Conservation (phyloP, 768 basidiomycete genomes). For the Cyathus striatus region DNA sequence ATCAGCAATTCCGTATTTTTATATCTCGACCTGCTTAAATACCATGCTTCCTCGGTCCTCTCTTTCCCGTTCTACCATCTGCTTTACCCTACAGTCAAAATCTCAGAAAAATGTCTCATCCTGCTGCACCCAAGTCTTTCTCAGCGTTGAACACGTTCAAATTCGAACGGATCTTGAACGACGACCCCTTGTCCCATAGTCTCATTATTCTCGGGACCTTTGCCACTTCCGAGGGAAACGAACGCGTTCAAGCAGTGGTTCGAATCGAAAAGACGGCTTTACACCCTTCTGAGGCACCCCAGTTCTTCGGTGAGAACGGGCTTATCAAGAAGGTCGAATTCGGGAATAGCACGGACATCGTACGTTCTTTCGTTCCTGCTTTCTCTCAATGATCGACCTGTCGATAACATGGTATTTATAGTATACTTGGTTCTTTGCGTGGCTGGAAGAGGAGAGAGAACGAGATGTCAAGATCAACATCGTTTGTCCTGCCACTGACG, state of each 20-base stretch:
- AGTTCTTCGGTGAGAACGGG: constrained; percentile 29
- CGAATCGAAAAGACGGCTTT: constrained; percentile 75
- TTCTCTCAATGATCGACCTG: constrained; percentile 1
- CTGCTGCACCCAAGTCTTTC: constrained; percentile 24
- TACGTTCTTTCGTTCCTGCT: constrained; percentile 20
- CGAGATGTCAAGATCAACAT: constrained; percentile 79
- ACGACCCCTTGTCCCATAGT: constrained; percentile 59
- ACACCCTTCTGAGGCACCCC: constrained; percentile 29
- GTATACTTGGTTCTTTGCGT: constrained; percentile 82
- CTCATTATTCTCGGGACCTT: constrained; percentile 68
- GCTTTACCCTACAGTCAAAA: too few relatives aligned
- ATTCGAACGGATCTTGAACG: constrained; percentile 52
- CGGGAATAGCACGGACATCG: constrained; percentile 66
- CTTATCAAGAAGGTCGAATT: constrained; percentile 37
- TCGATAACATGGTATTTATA: constrained; percentile 19
- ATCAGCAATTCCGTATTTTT: too few relatives aligned
- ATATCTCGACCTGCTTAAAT: too few relatives aligned
- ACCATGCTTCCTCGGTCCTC: too few relatives aligned
- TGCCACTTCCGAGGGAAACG: constrained; percentile 18
- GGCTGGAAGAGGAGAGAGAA: constrained; percentile 43
- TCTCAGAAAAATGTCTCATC: constrained; percentile 29
- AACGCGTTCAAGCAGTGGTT: constrained; percentile 51
- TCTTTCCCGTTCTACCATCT: too few relatives aligned
- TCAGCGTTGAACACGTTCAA: constrained; percentile 40
- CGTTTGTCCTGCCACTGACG: constrained; percentile 85